Evolutionary conservation across 108 stramenopile genomes (phyloP).

Genomic region (Bacterosira constricta): DNA sequence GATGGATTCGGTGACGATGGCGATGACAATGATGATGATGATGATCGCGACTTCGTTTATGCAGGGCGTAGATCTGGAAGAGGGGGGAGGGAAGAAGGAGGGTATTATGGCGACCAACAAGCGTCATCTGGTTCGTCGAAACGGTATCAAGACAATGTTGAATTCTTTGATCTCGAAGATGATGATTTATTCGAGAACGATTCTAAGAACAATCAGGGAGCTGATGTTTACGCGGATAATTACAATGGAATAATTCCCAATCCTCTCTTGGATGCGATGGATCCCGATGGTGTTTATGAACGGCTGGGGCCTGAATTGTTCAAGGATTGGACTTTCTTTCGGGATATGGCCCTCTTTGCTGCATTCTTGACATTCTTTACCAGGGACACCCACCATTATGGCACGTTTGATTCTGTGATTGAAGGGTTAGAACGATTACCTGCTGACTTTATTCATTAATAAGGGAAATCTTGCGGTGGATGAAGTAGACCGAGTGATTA

Average conservation of each 20-base stretch:
- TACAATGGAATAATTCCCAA: constrained; percentile 50
- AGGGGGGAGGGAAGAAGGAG: constrained; percentile 18
- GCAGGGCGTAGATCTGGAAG: constrained; percentile 14
- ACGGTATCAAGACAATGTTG: constrained; percentile 35
- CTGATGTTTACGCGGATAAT: not conserved
- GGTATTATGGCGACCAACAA: constrained; percentile 5
- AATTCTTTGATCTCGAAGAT: constrained; percentile 50
- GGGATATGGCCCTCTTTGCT: constrained; percentile 39
- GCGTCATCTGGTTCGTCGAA: constrained; percentile 10
- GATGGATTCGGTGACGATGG: not conserved
- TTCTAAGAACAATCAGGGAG: not conserved
- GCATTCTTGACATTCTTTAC: constrained; percentile 37
- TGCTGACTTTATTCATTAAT: constrained; percentile 18
- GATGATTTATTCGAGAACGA: constrained; percentile 19
- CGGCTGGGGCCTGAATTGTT: constrained; percentile 48
- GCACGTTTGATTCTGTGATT: constrained; percentile 44
- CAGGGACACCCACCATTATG: constrained; percentile 45
- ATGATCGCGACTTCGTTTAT: constrained; percentile 24
- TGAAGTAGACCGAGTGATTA: too few species aligned
- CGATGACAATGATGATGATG: constrained; percentile 16
- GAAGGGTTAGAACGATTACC: constrained; percentile 43
- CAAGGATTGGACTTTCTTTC: constrained; percentile 47
- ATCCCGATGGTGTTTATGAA: constrained; percentile 51
- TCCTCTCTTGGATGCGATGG: constrained; percentile 50
- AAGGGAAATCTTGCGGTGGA: too few species aligned